These are phyloP conservation scores for Metarhizium sp. DNA, from an alignment of 2,329 filamentous ascomycete species.

Conservation along the genomic window DNA sequence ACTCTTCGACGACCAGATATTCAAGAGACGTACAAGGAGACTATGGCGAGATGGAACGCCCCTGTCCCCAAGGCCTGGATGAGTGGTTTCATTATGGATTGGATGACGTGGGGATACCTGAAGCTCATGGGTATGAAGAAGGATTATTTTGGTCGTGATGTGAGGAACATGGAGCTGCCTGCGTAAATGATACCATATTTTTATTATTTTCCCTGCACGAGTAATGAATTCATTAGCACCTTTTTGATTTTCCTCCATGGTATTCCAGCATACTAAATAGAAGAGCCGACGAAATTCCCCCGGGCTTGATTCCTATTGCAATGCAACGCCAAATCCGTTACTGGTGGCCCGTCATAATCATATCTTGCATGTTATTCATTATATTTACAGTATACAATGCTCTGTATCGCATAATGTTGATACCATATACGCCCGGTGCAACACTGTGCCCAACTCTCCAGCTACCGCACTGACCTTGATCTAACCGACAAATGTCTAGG, in stretches of 20 bases:
- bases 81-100: conserved; percentile 13
- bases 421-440: not conserved
- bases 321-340: not conserved
- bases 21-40: conserved; percentile 34
- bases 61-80: conserved; percentile 10
- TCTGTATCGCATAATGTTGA: not conserved
- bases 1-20: conserved; percentile 32
- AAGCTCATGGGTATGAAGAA: conserved; percentile 9
- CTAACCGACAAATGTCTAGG: conserved; percentile 22
- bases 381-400: not conserved
- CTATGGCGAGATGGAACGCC: conserved; percentile 14
- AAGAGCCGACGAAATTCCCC: no score
- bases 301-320: not conserved
- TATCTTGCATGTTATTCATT: not conserved
- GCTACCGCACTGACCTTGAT: conserved; percentile 21
- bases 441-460: not conserved
- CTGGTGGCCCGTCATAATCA: not conserved
- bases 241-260: not conserved
- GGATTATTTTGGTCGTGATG: conserved; percentile 13
- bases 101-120: conserved; percentile 15
- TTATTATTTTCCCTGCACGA: not conserved
- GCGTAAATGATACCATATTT: not conserved
- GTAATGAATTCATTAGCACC: not conserved
- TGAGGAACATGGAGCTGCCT: conserved; percentile 11
- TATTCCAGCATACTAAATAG: no score